phyloP scores from a whole-genome alignment of 805 yeast species.

The Yamadazyma olivae region DNA sequence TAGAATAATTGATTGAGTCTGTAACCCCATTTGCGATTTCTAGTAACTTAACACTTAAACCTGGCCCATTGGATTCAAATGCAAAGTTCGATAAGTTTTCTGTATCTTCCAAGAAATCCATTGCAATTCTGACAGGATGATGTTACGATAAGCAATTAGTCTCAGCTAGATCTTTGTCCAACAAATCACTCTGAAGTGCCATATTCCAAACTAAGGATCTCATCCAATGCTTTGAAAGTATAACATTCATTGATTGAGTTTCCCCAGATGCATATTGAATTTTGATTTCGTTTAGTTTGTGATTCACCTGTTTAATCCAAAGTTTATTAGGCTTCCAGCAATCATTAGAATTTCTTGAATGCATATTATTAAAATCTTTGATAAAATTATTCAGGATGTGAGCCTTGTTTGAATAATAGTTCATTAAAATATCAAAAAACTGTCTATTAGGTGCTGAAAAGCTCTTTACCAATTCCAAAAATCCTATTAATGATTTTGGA shows the following conservation, averaged over 20 bases:
- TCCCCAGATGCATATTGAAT: slow-evolving; percentile 20
- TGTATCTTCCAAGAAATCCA: slow-evolving; percentile 22
- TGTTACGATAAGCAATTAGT: slow-evolving; percentile 15
- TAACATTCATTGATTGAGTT: slow-evolving; percentile 28
- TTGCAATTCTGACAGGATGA: slow-evolving; percentile 27
- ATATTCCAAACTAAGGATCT: slow-evolving; percentile 75
- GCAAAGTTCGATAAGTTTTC: slow-evolving; percentile 27
- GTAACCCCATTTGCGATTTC: slow-evolving; percentile 26
- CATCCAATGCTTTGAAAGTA: slow-evolving; percentile 96
- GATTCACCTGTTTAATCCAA: slow-evolving; percentile 27
- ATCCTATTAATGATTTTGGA: slow-evolving; percentile 26
- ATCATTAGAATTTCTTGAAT: too few species aligned
- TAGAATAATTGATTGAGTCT: slow-evolving; percentile 9
- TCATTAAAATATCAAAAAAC: slow-evolving; percentile 23
- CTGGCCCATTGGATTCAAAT: slow-evolving; percentile 36
- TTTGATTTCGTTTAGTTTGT: slow-evolving; percentile 16
- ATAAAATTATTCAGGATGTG: too few species aligned
- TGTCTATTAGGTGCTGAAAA: slow-evolving; percentile 31
- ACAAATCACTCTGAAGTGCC: slow-evolving; percentile 20
- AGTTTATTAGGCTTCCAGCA: slow-evolving; percentile 11
- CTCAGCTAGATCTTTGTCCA: slow-evolving; percentile 9
- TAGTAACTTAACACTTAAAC: slow-evolving; percentile 27
- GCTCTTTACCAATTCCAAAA: slow-evolving; percentile 27
- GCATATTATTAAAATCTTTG: neutral
- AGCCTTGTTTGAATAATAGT: slow-evolving; percentile 4